Percentiles rank a stretch among this genome's conserved stretches.
Evolutionary conservation across 768 basidiomycete genomes (phyloP).

Genomic region (Tubosaeta sp.): DNA sequence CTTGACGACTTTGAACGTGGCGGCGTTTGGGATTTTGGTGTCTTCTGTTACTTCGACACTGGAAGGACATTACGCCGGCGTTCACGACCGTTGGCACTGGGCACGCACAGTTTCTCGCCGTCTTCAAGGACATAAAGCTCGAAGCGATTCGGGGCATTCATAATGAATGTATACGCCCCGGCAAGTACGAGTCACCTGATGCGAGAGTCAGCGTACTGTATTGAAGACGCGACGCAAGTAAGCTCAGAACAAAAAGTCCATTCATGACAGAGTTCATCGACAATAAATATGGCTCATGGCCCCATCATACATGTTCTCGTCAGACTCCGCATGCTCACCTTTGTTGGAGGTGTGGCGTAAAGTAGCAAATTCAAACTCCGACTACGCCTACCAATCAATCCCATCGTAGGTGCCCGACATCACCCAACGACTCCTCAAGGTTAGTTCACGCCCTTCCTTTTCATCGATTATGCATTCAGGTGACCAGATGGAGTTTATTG

Average conservation of each 20-base stretch:
- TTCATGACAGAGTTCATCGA: constrained; percentile 56
- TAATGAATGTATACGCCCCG: constrained; percentile 24
- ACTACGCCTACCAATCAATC: constrained; percentile 5
- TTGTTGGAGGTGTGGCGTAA: constrained; percentile 16
- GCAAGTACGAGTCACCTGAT: not conserved
- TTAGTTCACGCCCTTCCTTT: constrained; percentile 41
- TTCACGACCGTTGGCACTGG: not conserved
- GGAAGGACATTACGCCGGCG: constrained; percentile 5
- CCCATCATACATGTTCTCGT: constrained; percentile 43
- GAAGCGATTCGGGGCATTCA: constrained; percentile 95
- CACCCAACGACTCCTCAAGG: constrained; percentile 60
- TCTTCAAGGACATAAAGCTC: constrained; percentile 91
- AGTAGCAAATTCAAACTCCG: constrained; percentile 25
- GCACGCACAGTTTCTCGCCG: constrained; percentile 86
- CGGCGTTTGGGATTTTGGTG: constrained; percentile 96
- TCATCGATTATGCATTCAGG: constrained; percentile 12
- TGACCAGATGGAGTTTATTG: constrained; percentile 9
- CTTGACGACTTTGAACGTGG: constrained; percentile 90
- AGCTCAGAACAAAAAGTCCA: constrained; percentile 46
- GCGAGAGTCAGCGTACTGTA: constrained; percentile 10
- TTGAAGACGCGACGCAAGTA: not conserved
- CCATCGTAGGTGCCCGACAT: constrained; percentile 35
- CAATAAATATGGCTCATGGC: constrained; percentile 62
- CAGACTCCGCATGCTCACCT: constrained; percentile 13
- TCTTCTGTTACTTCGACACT: constrained; percentile 93